Evolutionary conservation across 352 stramenopile species (phyloP), one percentile per base, ranked within the genome.

Genomic region (Phytophthora sp.): DNA sequence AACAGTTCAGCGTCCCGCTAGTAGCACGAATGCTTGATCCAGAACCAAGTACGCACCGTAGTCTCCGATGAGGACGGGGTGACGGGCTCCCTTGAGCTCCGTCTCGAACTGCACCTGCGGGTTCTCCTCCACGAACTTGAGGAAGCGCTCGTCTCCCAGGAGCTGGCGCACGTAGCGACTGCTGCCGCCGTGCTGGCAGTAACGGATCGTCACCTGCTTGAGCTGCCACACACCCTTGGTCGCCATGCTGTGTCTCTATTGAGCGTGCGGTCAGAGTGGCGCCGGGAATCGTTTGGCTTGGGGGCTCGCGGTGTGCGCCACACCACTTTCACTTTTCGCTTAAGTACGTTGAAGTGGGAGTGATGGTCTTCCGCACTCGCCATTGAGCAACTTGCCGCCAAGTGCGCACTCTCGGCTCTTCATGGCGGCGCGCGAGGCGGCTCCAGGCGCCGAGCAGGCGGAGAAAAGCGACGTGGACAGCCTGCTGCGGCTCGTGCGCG

Each of bases 111-210:
- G 73, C 54, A 96, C 79, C 72, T 96, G 88, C 51, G 88, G 88
- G 64, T 96, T 96, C 56, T 92, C 85, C 66, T 91, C 84, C 38
- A 96, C 88, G 55, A 96, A 94, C 39, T 82, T 72, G 28, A 92
- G 64, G 68, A 96, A 96, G 38, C 84, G 85, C 57, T 80, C 51
- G 54, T 94, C 84, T 38, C 72, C 69, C 43, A 96, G 74, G 68
- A 96, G 76, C 31, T 91, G 67, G 28, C 85, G 69, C 34, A 94
- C 70, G 60, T 93, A 79, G 56, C 82, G 81, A 69, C 88, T 96
- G 74, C 82, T 92, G 46, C 82, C 82, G 38, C 82, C 64, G 64
- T 92, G 73, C 65, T 92, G 82, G 59, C 82, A 92, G 80, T 92
- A 92, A 42, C 82, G 82, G 54, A 92, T 89, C 66, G 82, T 92